Base-by-base conservation (phyloP, 345 rosid genomes). In the Tarenaya hassleriana region DNA sequence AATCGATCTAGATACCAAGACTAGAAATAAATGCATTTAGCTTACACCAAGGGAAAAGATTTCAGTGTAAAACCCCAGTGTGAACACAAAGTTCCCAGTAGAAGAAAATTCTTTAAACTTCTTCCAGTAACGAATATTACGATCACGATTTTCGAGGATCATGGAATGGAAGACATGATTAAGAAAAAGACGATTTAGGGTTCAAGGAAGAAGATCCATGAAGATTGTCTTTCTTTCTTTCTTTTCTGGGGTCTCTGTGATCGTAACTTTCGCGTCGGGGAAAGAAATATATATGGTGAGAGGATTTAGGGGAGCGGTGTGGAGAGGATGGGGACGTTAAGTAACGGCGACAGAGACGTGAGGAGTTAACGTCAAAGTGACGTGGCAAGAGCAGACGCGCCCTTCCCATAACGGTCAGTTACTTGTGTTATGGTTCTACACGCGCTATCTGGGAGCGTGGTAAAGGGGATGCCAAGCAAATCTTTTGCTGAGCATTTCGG, bases 311-410 rank as follows among this genome's bases (percentile, higher is more conserved):
- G 34, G 55, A 57, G 37, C 34, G 55, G 55, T 29, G 53, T 18
- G 8, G 20, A 14, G 16, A 52, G 34, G 56, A 63, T 49, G 50
- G 34, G 43, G 52, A 50, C 63, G 58, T 64, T 31, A 37, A 15
- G 14, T 64, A 38, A 57, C 63, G 59, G 59, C 51, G 49, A 64
- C 53, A 10, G 58, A 17, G 53, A 56, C 69, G 49, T 63, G 42
- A 16, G 16, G 11, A 10, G 11, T 7, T 13, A 4, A 6, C 46
- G 15, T 48, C 4, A 42, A 42, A 1, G 6, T 52, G 42, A 57
- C 69, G 52, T 64, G 58, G 48, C 69, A 37, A 43, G 15, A 42
- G 34, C 15, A 50, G 18, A 64, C 19, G 17, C 58, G 34, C 34
- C 20, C 46, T 50, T 50, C 13, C 41, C 21, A 35, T 64, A 64